Base-by-base conservation (phyloP, 1,284 basidiomycete species). In the Singerocomus rubriflavus region DNA sequence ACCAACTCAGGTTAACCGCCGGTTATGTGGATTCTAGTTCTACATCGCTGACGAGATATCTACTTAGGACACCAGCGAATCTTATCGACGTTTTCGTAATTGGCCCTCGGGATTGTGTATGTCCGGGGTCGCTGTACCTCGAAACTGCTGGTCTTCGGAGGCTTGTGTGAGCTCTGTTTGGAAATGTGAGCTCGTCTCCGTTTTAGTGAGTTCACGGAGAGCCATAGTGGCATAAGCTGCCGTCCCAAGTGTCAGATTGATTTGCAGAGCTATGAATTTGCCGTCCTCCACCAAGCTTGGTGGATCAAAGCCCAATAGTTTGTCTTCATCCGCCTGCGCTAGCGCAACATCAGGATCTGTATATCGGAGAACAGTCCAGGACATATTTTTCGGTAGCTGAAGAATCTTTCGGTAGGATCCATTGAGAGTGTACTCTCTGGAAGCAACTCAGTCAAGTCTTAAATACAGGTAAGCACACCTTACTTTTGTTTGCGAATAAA, bases 161-260 rank as follows among this genome's bases (percentile, higher is more conserved):
- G 78, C 78, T 52, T 78, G 77, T 14, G 93, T 96, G 58, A 96
- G 77, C 52, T 74, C 76, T 16, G 82, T 88, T 69, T 96, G 93
- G 67, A 84, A 86, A 68, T 92, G 91, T 8, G 90, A 86, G 59
- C 90, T 91, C 11, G 93, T 97, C 62, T 95, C 92, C 35, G 88
- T 89, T 71, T 94, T 93, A 12, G 93, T 96, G 39, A 96, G 84
- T 70, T 96, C 93, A 40, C 94, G 82, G 56, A 98, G 69, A 5
- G 93, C 93, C 94, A 98, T 98, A 4, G 94, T 98, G 2, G 94
- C 94, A 69, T 96, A 98, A 3, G 91, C 88, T 3, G 91, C 88
- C 4, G 91, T 91, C 21, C 90, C 91, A 17, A 98, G 77, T 12
- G 80, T 82, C 51, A 96, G 72, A 44, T 83, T 73, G 50, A 97